Evolutionary conservation across 371 early-diverging fungal species (phyloP), one percentile per base, ranked within the genome.

Genomic region (Rhizopus arrhizus): DNA sequence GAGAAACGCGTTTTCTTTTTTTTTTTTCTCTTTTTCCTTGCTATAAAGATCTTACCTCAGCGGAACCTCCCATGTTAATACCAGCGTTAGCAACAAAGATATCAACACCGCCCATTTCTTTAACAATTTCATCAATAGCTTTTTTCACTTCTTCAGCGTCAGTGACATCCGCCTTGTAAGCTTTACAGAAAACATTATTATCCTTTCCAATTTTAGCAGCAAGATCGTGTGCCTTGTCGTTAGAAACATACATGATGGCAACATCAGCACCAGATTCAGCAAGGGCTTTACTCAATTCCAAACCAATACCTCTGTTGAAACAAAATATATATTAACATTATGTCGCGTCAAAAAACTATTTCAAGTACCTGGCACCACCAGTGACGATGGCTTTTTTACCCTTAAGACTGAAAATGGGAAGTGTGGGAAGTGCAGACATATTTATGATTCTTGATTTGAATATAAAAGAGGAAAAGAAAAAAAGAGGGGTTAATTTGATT

Each of bases 21-120:
- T 41, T 35, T 42, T 42, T 29, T 8, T 31, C 36, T 38, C 5
- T 13, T 45, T 45, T 15, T 5, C 34, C 35, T 32, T 5, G 5
- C 12, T 60, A 43, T 29, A 13, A 15, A 36, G 53, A 28, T 40
- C 54, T 56, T 61, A 76, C 77, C 64, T 76, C 80, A 3, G 75
- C 51, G 4, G 65, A 33, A 38, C 77, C 78, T 36, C 65, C 64
- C 31, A 52, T 63, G 31, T 70, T 71, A 48, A 77, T 59, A 59
- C 81, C 81, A 46, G 81, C 81, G 43, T 80, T 80, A 50, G 77
- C 81, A 34, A 80, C 75, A 57, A 80, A 74, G 42, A 80, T 61
- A 59, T 80, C 78, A 46, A 80, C 72, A 11, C 64, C 52, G 32
- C 77, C 75, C 65, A 69, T 77, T 22, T 80, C 81, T 16, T 67